Percentiles rank a stretch among this genome's conserved stretches.
These are phyloP conservation scores for Rhodotorula paludigena DNA, from an alignment of 768 basidiomycete genomes.

Conservation along the genomic window DNA sequence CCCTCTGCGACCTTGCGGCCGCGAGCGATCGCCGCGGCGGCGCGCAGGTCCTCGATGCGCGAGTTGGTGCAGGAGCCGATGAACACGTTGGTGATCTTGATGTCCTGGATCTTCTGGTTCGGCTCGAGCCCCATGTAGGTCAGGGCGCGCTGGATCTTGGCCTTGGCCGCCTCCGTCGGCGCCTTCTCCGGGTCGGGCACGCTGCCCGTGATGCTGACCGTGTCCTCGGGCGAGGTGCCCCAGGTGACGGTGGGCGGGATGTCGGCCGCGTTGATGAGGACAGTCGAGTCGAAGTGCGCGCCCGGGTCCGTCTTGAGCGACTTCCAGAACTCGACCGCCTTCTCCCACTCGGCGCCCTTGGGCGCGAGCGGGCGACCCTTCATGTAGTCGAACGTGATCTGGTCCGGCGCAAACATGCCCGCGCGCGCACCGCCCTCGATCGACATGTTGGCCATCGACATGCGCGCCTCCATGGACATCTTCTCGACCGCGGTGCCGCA, in stretches of 20 bases:
- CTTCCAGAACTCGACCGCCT: slow-evolving; percentile 75
- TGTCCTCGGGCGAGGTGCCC: slow-evolving; percentile 89
- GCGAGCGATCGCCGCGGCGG: slow-evolving; percentile 70
- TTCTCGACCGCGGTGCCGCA: slow-evolving; percentile 56
- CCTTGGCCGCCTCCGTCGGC: slow-evolving; percentile 60
- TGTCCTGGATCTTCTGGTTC: slow-evolving; percentile 71
- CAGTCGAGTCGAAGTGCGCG: slow-evolving; percentile 76
- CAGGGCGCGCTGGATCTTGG: slow-evolving; percentile 68
- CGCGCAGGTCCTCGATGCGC: slow-evolving; percentile 85
- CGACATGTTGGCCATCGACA: slow-evolving; percentile 78
- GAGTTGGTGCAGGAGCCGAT: slow-evolving; percentile 93
- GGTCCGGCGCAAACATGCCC: slow-evolving; percentile 83
- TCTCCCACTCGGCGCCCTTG: slow-evolving; percentile 73
- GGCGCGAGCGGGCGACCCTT: slow-evolving; percentile 74
- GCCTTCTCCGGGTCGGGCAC: slow-evolving; percentile 72
- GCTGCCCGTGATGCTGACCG: slow-evolving; percentile 70
- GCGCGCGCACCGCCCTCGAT: slow-evolving; percentile 90
- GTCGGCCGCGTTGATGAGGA: slow-evolving; percentile 73
- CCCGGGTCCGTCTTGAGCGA: slow-evolving; percentile 72
- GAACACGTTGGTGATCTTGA: slow-evolving; percentile 75
- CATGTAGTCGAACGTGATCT: slow-evolving; percentile 78
- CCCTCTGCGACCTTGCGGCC: slow-evolving; percentile 67
- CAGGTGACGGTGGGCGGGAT: slow-evolving; percentile 87
- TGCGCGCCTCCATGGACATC: slow-evolving; percentile 70
- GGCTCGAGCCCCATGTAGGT: slow-evolving; percentile 80